These are phyloP conservation scores for Hypoxylon subgilvum DNA, from an alignment of 495 filamentous ascomycete species.

Conservation along the genomic window DNA sequence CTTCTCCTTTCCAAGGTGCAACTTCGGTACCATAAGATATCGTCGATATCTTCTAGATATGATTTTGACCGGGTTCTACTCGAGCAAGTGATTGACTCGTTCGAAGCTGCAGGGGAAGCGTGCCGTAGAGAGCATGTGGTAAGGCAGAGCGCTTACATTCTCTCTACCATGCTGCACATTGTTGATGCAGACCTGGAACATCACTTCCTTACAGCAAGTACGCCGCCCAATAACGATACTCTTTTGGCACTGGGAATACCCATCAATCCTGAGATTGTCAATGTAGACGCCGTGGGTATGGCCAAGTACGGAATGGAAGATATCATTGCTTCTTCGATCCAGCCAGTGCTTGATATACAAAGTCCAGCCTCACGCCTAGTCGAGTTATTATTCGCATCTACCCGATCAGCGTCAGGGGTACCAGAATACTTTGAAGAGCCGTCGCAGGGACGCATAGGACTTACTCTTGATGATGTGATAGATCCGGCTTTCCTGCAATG, in stretches of 20 bases:
- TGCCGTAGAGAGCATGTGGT: slow-evolving; percentile 2
- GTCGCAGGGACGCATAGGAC: background rate
- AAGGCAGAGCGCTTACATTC: background rate
- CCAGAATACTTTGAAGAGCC: background rate
- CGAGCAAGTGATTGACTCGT: slow-evolving; percentile 1
- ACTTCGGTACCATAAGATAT: background rate
- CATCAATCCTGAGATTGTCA: background rate
- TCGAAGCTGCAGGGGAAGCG: slow-evolving; percentile 1
- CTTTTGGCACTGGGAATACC: background rate
- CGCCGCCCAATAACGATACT: background rate
- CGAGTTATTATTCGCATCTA: background rate
- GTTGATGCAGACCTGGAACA: background rate
- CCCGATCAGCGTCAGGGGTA: background rate
- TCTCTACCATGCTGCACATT: slow-evolving; percentile 7
- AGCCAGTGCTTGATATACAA: slow-evolving; percentile 2
- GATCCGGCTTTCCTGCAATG: too few species aligned
- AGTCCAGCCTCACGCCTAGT: background rate
- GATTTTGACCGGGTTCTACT: slow-evolving; percentile 1
- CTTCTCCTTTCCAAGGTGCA: slow-evolving; percentile 7
- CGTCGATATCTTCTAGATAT: background rate
- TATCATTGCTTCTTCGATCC: slow-evolving; percentile 10
- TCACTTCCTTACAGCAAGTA: too few species aligned
- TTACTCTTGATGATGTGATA: background rate
- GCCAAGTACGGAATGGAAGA: slow-evolving; percentile 3
- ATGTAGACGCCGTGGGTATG: too few species aligned